Evolutionary conservation across 2,329 filamentous ascomycete genomes (phyloP), one percentile per base, ranked within the genome.

Genomic region (Fusarium bulbicola): DNA sequence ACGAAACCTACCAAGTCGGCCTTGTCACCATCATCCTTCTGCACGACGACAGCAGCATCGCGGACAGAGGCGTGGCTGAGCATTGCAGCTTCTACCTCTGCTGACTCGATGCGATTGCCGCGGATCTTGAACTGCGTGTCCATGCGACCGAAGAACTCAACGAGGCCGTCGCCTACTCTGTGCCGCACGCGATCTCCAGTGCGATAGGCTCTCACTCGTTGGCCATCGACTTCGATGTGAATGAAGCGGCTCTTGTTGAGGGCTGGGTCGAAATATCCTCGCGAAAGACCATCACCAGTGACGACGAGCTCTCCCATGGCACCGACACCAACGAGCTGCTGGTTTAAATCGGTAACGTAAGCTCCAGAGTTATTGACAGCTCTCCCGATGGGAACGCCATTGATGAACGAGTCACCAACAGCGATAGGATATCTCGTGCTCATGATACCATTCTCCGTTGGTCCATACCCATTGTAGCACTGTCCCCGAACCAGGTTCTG

Each of bases 271-370:
- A 39, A 70, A 28, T 79, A 79, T 1, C 66, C 66, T 6, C 64
- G 50, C 3, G 65, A 57, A 53, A 71, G 24, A 4, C 68, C 68
- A 14, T 77, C 76, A 2, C 77, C 77, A 7, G 74, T 74, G 2
- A 79, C 68, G 18, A 79, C 68, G 7, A 79, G 69, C 50, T 79
- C 77, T 14, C 77, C 77, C 32, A 78, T 58, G 5, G 76, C 73
- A 1, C 77, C 77, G 2, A 58, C n/a, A 1, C 67, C 63, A 0
- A 78, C 76, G 3, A 78, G 63, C 9, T 58, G 68, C 50, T 73
- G 72, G 1, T 72, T 26, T 0, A 21, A 9, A 24, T 79, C 77
- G 52, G 67, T 73, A 3, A 78, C 40, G 9, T 59, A 74, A 1
- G 72, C 73, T 4, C 71, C 76, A 13, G 77, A 76, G 40, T 78